phyloP scores from a whole-genome alignment of 441 rosid species.

The Gossypium schwendimanii region DNA sequence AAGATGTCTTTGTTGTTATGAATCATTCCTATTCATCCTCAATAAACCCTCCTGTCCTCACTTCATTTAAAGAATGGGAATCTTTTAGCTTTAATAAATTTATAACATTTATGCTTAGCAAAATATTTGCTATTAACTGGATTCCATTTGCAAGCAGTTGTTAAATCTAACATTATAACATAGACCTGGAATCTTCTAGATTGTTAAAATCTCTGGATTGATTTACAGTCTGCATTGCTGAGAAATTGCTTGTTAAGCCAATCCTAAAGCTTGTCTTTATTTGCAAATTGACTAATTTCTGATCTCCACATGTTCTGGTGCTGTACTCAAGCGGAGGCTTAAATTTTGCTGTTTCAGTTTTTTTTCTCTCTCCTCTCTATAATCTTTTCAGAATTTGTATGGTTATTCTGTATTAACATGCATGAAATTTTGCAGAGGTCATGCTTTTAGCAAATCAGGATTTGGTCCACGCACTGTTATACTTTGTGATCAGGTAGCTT shows the following conservation, averaged over 20 bases:
- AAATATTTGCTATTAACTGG: neutral
- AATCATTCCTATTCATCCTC: neutral
- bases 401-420: slow-evolving; percentile 8
- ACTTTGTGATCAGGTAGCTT: slow-evolving; percentile 78
- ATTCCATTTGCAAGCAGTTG: neutral
- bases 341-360: neutral
- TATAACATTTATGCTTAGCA: neutral
- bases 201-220: neutral
- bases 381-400: neutral
- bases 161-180: neutral
- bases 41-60: neutral
- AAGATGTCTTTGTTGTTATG: neutral
- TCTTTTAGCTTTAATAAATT: neutral
- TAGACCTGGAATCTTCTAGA: neutral
- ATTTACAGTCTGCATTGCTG: neutral
- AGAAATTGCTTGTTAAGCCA: neutral
- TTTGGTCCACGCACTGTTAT: slow-evolving; percentile 81
- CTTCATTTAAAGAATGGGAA: neutral
- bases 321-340: neutral
- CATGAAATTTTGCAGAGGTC: slow-evolving; percentile 44
- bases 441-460: slow-evolving; percentile 52
- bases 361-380: neutral
- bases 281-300: neutral
- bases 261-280: neutral
- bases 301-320: neutral